phyloP scores from a whole-genome alignment of 441 rosid genomes.

The Populus hybrid region DNA sequence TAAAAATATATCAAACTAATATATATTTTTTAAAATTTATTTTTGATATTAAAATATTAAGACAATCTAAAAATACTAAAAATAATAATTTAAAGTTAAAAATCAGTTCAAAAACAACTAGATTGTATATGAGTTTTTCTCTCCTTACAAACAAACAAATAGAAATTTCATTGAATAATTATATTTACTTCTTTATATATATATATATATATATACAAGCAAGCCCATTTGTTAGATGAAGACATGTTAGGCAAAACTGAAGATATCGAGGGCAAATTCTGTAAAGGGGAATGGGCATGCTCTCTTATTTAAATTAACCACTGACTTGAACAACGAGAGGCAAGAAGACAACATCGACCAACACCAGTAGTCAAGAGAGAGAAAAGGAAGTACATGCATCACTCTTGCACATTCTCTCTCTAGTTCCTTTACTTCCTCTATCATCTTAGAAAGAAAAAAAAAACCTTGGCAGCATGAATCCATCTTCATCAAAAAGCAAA shows the following conservation, averaged over 20 bases:
- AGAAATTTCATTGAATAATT: no score
- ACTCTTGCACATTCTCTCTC: background rate
- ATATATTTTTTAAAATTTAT: no score
- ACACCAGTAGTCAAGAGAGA: background rate
- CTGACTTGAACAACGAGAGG: background rate
- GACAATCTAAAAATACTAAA: no score
- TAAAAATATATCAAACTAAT: no score
- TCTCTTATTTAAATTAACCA: background rate
- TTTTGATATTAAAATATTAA: no score
- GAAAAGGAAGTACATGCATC: background rate
- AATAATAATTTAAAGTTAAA: no score
- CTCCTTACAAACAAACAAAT: no score
- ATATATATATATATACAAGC: no score
- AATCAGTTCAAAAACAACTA: no score
- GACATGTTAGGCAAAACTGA: background rate
- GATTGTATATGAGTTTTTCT: no score
- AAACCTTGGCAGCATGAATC: conserved; percentile 30
- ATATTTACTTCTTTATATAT: no score
- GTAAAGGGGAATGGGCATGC: background rate
- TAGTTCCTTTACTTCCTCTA: background rate
- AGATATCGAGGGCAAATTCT: background rate
- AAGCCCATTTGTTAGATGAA: background rate
- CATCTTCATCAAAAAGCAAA: conserved; percentile 49
- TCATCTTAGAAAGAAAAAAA: background rate
- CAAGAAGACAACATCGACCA: background rate